These are phyloP conservation scores for Podospora anserina DNA, from an alignment of 495 filamentous ascomycete genomes.

Conservation along the genomic window DNA sequence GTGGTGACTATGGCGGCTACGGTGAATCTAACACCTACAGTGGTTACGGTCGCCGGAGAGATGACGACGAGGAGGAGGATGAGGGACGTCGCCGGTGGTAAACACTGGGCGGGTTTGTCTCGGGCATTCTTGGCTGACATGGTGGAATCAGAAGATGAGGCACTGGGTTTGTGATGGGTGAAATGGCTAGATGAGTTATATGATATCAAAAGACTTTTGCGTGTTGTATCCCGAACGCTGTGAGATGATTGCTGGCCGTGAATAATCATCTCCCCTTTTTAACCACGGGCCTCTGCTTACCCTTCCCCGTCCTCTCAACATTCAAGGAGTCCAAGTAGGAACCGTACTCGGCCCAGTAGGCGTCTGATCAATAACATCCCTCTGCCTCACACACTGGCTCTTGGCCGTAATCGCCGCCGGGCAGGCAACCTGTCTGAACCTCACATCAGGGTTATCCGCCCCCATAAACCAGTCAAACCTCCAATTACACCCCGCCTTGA, in stretches of 20 bases:
- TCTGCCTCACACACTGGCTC: conserved; percentile 37
- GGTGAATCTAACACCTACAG: conserved; percentile 6
- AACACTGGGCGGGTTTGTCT: neutral
- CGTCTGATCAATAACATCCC: conserved; percentile 38
- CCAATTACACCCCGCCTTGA: conserved; percentile 65
- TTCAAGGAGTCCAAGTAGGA: conserved; percentile 7
- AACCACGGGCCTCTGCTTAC: no score
- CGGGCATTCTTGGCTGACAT: neutral
- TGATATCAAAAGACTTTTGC: no score
- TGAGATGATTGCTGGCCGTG: no score
- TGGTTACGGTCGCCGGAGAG: conserved; percentile 17
- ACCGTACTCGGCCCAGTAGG: conserved; percentile 19
- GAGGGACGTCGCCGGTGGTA: conserved; percentile 14
- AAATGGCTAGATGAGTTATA: no score
- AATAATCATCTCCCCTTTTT: no score
- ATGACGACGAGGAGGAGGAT: conserved; percentile 8
- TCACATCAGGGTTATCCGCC: conserved; percentile 55
- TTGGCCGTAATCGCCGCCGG: conserved; percentile 57
- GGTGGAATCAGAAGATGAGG: neutral
- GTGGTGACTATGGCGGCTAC: conserved; percentile 6
- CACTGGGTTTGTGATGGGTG: neutral
- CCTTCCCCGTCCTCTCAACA: no score
- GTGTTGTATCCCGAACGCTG: no score
- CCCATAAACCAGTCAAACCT: conserved; percentile 65
- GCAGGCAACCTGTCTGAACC: conserved; percentile 47